Conservation (phyloP, 345 rosid genomes). For the Toxicodendron radicans region DNA sequence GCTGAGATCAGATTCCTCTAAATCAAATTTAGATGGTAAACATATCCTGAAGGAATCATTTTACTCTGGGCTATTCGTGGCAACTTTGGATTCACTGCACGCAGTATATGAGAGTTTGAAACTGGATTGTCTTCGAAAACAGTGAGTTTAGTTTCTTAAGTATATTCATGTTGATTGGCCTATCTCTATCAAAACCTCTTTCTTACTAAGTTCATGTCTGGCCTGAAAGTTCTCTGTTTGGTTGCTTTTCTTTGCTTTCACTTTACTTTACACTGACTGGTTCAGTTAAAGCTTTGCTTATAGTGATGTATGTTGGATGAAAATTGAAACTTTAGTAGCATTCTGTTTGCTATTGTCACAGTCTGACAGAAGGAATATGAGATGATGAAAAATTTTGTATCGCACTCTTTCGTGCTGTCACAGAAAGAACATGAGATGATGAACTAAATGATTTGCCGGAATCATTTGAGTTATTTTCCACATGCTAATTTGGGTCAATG, state of each 20-base stretch:
- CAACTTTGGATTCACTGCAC: conserved; percentile 76
- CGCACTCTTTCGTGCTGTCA: too few relatives aligned
- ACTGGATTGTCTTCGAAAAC: conserved; percentile 82
- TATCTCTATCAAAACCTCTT: conserved; percentile 8
- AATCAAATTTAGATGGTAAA: conserved; percentile 34
- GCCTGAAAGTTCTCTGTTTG: not conserved
- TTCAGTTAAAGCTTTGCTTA: not conserved
- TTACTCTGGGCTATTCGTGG: conserved; percentile 52
- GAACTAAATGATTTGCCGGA: not conserved
- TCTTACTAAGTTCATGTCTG: not conserved
- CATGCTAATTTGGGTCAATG: too few relatives aligned
- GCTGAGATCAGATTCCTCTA: conserved; percentile 30
- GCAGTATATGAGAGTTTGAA: conserved; percentile 93
- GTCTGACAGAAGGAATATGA: not conserved
- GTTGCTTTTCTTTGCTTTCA: not conserved
- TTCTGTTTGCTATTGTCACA: not conserved
- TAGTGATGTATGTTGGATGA: not conserved
- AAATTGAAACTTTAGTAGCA: not conserved
- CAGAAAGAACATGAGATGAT: not conserved
- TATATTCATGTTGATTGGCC: not conserved
- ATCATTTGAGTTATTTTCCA: not conserved
- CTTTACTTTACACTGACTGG: not conserved
- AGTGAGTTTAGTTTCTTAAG: conserved; percentile 39
- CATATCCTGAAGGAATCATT: conserved; percentile 40
- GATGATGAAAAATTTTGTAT: not conserved